Percentiles rank a stretch among this genome's conserved stretches.
Conservation (phyloP, 805 yeast genomes). For the Hanseniaspora lachancei region DNA sequence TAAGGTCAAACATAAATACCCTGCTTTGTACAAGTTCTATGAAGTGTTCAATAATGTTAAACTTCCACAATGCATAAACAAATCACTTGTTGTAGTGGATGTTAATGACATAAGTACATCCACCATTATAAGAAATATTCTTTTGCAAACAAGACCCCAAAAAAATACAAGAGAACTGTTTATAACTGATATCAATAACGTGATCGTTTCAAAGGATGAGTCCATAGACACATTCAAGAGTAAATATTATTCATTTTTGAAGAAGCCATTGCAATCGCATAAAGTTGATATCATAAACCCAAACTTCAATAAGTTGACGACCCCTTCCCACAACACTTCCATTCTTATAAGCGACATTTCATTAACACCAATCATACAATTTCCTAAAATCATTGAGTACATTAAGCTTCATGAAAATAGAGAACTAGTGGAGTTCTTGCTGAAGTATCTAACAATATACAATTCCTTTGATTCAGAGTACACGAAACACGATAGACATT, state of each 20-base stretch:
- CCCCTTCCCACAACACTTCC: background rate
- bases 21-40: background rate
- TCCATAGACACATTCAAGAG: background rate
- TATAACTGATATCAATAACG: background rate
- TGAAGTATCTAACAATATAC: background rate
- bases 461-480: background rate
- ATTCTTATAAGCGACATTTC: background rate
- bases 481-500: background rate
- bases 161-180: background rate
- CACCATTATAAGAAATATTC: background rate
- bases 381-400: constrained; percentile 6
- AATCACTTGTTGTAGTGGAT: background rate
- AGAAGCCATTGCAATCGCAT: background rate
- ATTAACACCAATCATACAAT: constrained; percentile 1
- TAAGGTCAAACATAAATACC: background rate
- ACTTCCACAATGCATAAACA: background rate
- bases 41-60: background rate
- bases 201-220: background rate
- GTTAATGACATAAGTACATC: background rate
- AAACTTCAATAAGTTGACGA: background rate
- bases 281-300: background rate
- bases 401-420: constrained; percentile 5
- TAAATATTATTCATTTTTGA: background rate
- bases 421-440: constrained; percentile 4
- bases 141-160: background rate